Percentiles rank a stretch among this genome's conserved stretches.
phyloP scores from a whole-genome alignment of 129 eudicot genomes.

The Helianthus tuberosus region DNA sequence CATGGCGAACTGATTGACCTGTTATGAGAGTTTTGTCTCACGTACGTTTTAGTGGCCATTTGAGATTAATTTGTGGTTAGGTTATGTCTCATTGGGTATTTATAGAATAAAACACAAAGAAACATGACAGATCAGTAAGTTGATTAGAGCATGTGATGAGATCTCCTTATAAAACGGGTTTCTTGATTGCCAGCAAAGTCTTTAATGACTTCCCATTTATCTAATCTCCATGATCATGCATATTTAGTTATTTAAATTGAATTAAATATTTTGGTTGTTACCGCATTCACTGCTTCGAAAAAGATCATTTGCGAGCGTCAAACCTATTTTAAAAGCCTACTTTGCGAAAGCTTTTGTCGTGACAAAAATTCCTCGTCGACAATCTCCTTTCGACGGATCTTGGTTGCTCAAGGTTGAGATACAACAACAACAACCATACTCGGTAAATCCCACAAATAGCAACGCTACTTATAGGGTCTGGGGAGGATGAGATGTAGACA shows the following conservation, averaged over 20 bases:
- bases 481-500: too few species aligned
- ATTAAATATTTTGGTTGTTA: background rate
- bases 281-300: too few species aligned
- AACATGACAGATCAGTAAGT: constrained; percentile 42
- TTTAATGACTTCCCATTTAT: constrained; percentile 38
- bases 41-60: constrained; percentile 34
- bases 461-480: too few species aligned
- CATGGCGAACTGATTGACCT: constrained; percentile 45
- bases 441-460: too few species aligned
- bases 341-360: background rate
- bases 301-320: background rate
- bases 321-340: background rate
- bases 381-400: background rate
- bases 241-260: background rate
- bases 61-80: constrained; percentile 25
- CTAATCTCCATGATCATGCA: constrained; percentile 36
- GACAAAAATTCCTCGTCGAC: background rate
- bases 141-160: constrained; percentile 46
- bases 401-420: background rate
- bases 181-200: constrained; percentile 46
- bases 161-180: constrained; percentile 43
- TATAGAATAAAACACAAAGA: constrained; percentile 32
- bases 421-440: too few species aligned
- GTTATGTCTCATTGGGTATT: constrained; percentile 18
- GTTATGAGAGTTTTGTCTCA: constrained; percentile 41